Evolutionary conservation across 345 rosid species (phyloP), one percentile per base, ranked within the genome.

Genomic region (Citrus mangshanensis): DNA sequence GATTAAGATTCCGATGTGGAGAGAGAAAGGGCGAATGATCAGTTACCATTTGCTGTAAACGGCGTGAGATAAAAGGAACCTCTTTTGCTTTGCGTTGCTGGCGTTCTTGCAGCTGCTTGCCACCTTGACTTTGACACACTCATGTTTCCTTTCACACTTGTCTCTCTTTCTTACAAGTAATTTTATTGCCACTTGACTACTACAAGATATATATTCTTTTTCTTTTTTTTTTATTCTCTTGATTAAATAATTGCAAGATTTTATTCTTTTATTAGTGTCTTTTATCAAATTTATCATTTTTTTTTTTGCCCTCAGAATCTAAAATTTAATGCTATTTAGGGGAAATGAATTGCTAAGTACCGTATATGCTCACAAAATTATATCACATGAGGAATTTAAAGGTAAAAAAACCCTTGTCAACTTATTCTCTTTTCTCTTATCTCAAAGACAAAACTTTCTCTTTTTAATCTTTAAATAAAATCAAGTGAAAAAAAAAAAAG

Each of bases 21-120:
- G 70, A 40, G 84, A 81, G 24, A 73, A 49, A 64, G 62, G 40
- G 56, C 0, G 72, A 35, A 49, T 35, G 69, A 63, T 65, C 70
- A 35, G 73, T 72, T 35, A 55, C 49, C n/a, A 46, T 35, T 62
- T 6, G 67, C 51, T 19, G 65, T 66, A 6, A 63, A 60, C 76
- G 80, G 81, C 73, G 73, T 79, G 63, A 35, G 55, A 61, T 75
- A 25, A 80, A 75, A 72, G 80, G 27, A 65, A 71, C 21, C 21
- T 38, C 8, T 9, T 42, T 27, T 49, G 83, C 75, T 64, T 72
- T 78, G 83, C 75, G 59, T 76, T 72, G 75, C 78, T 81, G 83
- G 78, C 77, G 66, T 69, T 79, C 81, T 49, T 59, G 60, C 74
- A 56, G 6, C 25, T 54, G 49, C n/a, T 73, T 1, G 28, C 10